Percentiles rank a stretch among this genome's conserved stretches.
phyloP scores from a whole-genome alignment of 2,329 filamentous ascomycete genomes.

The Stachybotrys echinatus region DNA sequence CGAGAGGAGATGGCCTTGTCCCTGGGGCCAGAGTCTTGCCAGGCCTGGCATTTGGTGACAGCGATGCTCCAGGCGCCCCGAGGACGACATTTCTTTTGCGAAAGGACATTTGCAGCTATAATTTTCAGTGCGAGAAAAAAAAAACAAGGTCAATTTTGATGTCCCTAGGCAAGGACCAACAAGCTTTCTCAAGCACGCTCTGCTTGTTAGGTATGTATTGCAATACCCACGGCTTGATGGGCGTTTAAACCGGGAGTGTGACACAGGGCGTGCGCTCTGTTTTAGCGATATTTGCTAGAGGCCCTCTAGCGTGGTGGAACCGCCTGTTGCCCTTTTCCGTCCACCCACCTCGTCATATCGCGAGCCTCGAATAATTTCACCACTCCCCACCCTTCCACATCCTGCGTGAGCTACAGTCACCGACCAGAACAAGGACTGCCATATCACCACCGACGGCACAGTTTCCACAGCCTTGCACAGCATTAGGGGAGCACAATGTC shows the following conservation, averaged over 20 bases:
- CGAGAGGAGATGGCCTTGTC: constrained; percentile 79
- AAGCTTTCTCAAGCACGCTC: too few relatives aligned
- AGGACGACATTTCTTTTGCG: constrained; percentile 52
- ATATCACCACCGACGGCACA: too few relatives aligned
- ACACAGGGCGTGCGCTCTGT: too few relatives aligned
- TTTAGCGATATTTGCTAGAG: too few relatives aligned
- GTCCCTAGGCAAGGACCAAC: too few relatives aligned
- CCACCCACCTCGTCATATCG: not conserved
- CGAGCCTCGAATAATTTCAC: not conserved
- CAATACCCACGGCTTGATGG: too few relatives aligned
- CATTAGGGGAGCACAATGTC: constrained; percentile 11
- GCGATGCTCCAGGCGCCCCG: constrained; percentile 18
- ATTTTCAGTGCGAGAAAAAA: not conserved
- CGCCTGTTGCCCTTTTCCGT: not conserved
- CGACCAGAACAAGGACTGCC: too few relatives aligned
- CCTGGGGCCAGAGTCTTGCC: constrained; percentile 37
- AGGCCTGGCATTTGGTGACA: constrained; percentile 11
- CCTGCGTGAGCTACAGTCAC: too few relatives aligned
- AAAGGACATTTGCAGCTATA: constrained; percentile 43
- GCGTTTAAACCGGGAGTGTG: too few relatives aligned
- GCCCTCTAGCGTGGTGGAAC: not conserved
- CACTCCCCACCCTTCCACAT: not conserved
- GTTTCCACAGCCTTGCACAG: too few relatives aligned
- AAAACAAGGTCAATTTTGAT: not conserved
- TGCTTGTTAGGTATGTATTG: too few relatives aligned